Base-by-base conservation (phyloP, 768 basidiomycete species). In the Suillus lakei region DNA sequence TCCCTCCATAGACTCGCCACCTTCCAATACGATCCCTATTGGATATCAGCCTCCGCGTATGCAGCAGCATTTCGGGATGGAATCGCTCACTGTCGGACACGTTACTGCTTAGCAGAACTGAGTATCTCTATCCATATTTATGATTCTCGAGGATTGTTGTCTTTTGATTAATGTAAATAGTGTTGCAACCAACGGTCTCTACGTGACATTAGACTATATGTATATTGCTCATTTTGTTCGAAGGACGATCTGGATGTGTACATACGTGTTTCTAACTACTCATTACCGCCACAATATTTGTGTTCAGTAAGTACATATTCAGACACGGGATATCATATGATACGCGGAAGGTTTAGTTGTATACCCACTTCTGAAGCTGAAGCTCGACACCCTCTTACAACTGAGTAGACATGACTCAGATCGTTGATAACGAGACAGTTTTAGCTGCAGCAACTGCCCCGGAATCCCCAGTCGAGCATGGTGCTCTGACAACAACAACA, bases 1-100 rank as follows among this genome's bases (percentile, higher is more conserved):
- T 60, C 78, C 76, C 23, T 70, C 73, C 55, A 65, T 71, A 62
- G 69, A 70, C 70, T 72, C 75, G 4, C 77, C 76, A 1, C 65
- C 64, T 50, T 64, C 58, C 0, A 66, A 72, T 21, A 63, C 34
- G 13, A 36, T 46, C 9, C 41, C 62, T n/a, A 67, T 78, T 63
- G 38, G 54, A 58, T 68, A 70, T 54, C 41, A 62, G 3, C 60
- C 55, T 18, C 32, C 63, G 7, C 64, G 66, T 50, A 59, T 58
- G 36, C 55, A 60, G 16, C 46, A 32, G 23, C 56, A 64, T 13
- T 34, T 60, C 3, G 58, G 51, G 26, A 30, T 60, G 30, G 64
- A 63, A 48, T 64, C 66, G 18, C 26, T 62, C n/a, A 64, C 61
- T 21, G 69, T 68, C 62, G 65, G 65, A 44, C 71, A 67, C 10